Percentiles rank a stretch among this genome's conserved stretches.
These are phyloP conservation scores for Citrus sp. DNA, from an alignment of 345 rosid genomes.

Conservation along the genomic window DNA sequence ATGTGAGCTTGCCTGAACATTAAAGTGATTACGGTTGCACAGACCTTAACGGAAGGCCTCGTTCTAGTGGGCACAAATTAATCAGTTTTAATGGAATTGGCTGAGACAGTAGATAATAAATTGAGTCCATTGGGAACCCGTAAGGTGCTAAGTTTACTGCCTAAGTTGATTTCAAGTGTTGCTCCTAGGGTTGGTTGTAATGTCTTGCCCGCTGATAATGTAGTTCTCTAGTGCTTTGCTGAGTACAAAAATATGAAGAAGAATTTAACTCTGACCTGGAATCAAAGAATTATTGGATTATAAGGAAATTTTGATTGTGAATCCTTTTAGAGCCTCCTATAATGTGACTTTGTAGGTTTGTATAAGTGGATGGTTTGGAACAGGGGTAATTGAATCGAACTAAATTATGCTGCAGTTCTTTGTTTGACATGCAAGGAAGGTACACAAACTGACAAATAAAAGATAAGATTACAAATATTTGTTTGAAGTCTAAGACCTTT, in stretches of 20 bases:
- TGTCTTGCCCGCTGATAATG: not conserved
- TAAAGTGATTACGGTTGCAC: not conserved
- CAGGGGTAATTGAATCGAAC: not conserved
- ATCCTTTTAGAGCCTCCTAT: not conserved
- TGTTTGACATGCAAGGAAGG: not conserved
- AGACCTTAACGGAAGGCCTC: not conserved
- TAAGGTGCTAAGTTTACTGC: not conserved
- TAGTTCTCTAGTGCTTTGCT: slow-evolving; percentile 5
- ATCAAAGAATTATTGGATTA: not conserved
- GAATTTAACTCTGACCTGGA: not conserved
- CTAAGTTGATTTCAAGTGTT: not conserved
- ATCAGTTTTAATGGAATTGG: slow-evolving; percentile 3
- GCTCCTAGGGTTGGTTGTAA: slow-evolving; percentile 1
- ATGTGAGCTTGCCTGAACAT: slow-evolving; percentile 5
- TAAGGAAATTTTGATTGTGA: not conserved
- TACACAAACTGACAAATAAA: not conserved
- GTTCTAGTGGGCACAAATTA: not conserved
- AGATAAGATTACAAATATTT: not conserved
- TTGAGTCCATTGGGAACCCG: not conserved
- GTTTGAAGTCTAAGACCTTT: not conserved
- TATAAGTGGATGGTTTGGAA: not conserved
- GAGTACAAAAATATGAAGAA: not conserved
- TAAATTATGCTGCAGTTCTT: not conserved
- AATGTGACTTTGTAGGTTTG: not conserved
- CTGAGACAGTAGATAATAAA: not conserved